Conservation (phyloP, 495 filamentous ascomycete species). For the Chaetomium cochliodes region DNA sequence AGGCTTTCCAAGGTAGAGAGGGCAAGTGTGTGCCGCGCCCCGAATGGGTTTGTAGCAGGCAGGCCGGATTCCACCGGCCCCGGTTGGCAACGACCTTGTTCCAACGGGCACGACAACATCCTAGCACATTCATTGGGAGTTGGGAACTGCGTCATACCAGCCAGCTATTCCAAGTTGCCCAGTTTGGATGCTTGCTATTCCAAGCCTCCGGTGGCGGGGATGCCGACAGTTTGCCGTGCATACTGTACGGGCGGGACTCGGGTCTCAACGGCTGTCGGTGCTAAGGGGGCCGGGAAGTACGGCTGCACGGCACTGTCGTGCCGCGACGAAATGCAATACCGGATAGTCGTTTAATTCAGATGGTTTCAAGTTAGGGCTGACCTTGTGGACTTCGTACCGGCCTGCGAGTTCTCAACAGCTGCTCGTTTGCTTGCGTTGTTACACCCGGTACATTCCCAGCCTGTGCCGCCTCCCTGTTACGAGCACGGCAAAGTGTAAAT, state of each 20-base stretch:
- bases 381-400: too few species aligned
- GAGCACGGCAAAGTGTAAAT: too few species aligned
- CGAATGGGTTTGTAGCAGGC: neutral
- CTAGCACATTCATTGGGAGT: neutral
- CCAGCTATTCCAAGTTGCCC: neutral
- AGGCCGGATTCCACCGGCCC: neutral
- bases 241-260: neutral
- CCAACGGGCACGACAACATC: neutral
- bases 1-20: neutral
- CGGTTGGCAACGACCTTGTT: neutral
- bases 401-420: too few species aligned
- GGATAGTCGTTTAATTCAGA: too few species aligned
- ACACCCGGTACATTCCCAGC: too few species aligned
- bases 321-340: neutral
- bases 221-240: neutral
- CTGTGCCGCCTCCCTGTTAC: too few species aligned
- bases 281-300: neutral
- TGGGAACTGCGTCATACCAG: slow-evolving; percentile 14
- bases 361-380: too few species aligned
- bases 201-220: slow-evolving; percentile 10
- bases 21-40: neutral
- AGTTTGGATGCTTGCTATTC: slow-evolving; percentile 3
- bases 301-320: neutral
- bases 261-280: neutral
- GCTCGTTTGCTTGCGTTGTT: too few species aligned